A percentile compares a stretch with the other conserved stretches of the same genome.
These are phyloP conservation scores for Ophiostoma ulmi DNA, from an alignment of 2,329 filamentous ascomycete genomes.

Conservation along the genomic window DNA sequence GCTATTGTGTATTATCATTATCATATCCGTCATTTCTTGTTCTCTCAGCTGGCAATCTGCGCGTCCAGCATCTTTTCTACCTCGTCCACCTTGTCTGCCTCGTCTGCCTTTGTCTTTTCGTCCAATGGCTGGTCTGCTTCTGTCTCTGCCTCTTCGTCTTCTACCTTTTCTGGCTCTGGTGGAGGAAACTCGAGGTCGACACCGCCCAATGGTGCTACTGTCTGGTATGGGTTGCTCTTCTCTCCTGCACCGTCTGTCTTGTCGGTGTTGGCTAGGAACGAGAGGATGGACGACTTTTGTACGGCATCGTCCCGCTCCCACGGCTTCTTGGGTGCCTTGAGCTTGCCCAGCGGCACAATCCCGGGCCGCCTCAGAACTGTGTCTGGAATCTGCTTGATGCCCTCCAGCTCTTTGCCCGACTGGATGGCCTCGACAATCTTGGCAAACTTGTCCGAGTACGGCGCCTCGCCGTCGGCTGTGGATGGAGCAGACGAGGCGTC, in stretches of 20 bases:
- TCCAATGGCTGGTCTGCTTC: background rate
- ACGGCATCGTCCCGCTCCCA: constrained; percentile 56
- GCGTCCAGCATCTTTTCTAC: background rate
- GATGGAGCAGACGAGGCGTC: background rate
- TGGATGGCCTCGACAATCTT: constrained; percentile 82
- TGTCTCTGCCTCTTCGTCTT: background rate
- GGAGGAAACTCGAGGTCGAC: constrained; percentile 37
- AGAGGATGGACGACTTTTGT: constrained; percentile 12
- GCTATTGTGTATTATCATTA: background rate
- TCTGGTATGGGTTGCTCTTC: constrained; percentile 22
- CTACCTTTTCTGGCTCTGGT: constrained; percentile 21
- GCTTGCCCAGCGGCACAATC: constrained; percentile 45
- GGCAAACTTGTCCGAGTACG: constrained; percentile 78
- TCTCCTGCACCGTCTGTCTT: background rate
- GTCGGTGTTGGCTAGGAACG: constrained; percentile 13
- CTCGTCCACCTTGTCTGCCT: background rate
- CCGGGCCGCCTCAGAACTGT: constrained; percentile 65
- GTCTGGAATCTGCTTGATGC: constrained; percentile 80
- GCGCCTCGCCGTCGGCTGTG: constrained; percentile 39
- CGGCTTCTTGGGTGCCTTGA: constrained; percentile 54
- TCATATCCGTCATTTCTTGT: background rate
- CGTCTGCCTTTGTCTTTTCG: background rate
- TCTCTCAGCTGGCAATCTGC: background rate
- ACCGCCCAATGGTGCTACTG: background rate
- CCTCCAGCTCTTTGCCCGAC: constrained; percentile 74